Percentiles rank a stretch among this genome's conserved stretches.
These are phyloP conservation scores for Silene latifolia DNA, from an alignment of 148 eudicot genomes.

Conservation along the genomic window DNA sequence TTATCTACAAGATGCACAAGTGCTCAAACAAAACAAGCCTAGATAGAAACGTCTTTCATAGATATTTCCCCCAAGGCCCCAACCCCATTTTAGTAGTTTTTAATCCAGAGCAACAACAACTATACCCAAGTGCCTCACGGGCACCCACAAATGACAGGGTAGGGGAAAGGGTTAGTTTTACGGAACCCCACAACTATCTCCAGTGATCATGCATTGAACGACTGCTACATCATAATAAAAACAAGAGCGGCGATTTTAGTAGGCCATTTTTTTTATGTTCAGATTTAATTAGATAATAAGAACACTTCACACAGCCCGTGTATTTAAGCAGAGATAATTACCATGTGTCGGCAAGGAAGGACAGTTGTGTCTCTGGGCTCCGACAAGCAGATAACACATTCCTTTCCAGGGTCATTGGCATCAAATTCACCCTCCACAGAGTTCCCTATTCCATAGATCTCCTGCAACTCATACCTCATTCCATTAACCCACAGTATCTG, in stretches of 20 bases:
- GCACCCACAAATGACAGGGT: background rate
- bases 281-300: too few relatives aligned
- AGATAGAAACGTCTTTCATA: background rate
- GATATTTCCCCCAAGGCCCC: background rate
- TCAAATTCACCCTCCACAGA: constrained; percentile 72
- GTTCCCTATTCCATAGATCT: constrained; percentile 93
- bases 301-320: background rate
- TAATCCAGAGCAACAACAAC: background rate
- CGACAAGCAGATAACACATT: constrained; percentile 94
- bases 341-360: constrained; percentile 99
- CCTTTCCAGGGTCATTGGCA: constrained; percentile 90
- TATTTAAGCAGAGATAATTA: constrained; percentile 25
- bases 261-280: background rate
- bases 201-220: background rate
- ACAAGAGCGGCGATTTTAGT: background rate
- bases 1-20: background rate
- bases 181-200: background rate
- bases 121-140: background rate
- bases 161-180: background rate
- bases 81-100: background rate
- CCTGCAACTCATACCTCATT: constrained; percentile 85
- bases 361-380: constrained; percentile 96
- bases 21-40: background rate
- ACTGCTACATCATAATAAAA: background rate
- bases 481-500: constrained; percentile 86